These are phyloP conservation scores for Cladosporium sp. DNA, from an alignment of 2,329 filamentous ascomycete genomes.

Conservation along the genomic window DNA sequence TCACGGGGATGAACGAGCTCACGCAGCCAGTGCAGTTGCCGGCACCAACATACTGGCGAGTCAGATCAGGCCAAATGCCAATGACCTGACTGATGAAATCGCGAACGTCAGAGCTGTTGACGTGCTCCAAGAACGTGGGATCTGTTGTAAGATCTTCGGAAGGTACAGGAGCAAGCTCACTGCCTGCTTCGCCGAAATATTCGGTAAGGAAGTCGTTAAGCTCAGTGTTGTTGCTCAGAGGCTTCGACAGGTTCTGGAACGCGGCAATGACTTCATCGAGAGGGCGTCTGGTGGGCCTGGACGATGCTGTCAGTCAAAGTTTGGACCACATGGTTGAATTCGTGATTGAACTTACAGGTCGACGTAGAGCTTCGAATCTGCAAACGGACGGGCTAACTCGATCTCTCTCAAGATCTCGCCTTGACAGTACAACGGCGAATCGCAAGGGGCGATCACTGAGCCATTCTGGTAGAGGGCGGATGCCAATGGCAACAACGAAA, in stretches of 20 bases:
- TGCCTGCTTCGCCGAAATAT: constrained; percentile 65
- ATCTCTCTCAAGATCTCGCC: constrained; percentile 64
- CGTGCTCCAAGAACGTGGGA: constrained; percentile 57
- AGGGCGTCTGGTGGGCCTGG: constrained; percentile 61
- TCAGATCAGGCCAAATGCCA: constrained; percentile 68
- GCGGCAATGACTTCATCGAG: constrained; percentile 62
- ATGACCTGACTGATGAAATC: constrained; percentile 66
- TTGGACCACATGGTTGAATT: background rate
- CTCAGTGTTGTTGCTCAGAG: constrained; percentile 63
- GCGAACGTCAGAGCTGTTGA: constrained; percentile 59
- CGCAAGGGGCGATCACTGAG: constrained; percentile 62
- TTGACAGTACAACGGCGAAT: constrained; percentile 67
- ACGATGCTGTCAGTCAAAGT: background rate
- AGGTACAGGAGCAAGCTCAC: constrained; percentile 60
- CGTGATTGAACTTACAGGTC: constrained; percentile 42
- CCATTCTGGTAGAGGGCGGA: constrained; percentile 60
- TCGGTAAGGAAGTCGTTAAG: constrained; percentile 62
- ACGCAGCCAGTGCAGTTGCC: constrained; percentile 60
- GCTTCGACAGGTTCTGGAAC: constrained; percentile 60
- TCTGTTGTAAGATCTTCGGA: constrained; percentile 55
- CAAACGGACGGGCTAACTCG: constrained; percentile 63
- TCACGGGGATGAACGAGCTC: constrained; percentile 65
- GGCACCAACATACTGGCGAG: constrained; percentile 58
- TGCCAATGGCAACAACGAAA: constrained; percentile 18
- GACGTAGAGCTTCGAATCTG: constrained; percentile 70